These are phyloP conservation scores for Alisma plantagoaquatica DNA, from an alignment of 106 monocot species.

Conservation along the genomic window DNA sequence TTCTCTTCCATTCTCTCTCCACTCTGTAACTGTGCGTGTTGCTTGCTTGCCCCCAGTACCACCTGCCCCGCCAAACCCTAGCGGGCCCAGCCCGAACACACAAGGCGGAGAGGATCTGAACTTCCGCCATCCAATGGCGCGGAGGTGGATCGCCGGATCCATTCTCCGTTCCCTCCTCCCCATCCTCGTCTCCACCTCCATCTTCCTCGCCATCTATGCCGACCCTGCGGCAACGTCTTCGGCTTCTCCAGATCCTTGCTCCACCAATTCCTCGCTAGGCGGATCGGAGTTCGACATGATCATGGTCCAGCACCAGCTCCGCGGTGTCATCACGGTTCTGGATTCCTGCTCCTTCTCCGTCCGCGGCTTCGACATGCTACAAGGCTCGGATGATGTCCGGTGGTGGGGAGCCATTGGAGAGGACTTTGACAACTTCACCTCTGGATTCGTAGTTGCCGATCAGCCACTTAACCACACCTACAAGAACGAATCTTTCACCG, in stretches of 20 bases:
- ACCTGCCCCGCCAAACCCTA: not conserved
- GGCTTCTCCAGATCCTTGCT: not conserved
- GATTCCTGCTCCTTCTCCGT: conserved; percentile 69
- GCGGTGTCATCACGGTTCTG: conserved; percentile 40
- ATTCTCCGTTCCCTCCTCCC: not conserved
- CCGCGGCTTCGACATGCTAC: conserved; percentile 69
- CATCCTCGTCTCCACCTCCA: not conserved
- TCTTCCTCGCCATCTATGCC: too few species aligned
- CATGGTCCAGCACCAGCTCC: conserved; percentile 85
- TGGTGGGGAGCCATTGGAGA: conserved; percentile 66
- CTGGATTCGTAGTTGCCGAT: conserved; percentile 35
- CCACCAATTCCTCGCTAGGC: conserved; percentile 7
- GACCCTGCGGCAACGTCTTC: too few species aligned
- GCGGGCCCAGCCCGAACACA: not conserved
- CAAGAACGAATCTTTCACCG: conserved; percentile 39
- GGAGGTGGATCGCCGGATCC: not conserved
- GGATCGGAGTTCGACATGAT: conserved; percentile 44
- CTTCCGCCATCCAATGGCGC: conserved; percentile 3
- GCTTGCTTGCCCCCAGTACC: not conserved
- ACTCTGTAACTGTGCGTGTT: not conserved
- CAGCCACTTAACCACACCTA: conserved; percentile 39
- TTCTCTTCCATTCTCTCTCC: not conserved
- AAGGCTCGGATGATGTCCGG: conserved; percentile 39
- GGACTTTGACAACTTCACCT: conserved; percentile 45
- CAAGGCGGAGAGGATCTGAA: not conserved